A percentile compares a stretch with the other conserved stretches of the same genome.
phyloP scores from a whole-genome alignment of 2,329 filamentous ascomycete species.

The Trichophyton rubrum region DNA sequence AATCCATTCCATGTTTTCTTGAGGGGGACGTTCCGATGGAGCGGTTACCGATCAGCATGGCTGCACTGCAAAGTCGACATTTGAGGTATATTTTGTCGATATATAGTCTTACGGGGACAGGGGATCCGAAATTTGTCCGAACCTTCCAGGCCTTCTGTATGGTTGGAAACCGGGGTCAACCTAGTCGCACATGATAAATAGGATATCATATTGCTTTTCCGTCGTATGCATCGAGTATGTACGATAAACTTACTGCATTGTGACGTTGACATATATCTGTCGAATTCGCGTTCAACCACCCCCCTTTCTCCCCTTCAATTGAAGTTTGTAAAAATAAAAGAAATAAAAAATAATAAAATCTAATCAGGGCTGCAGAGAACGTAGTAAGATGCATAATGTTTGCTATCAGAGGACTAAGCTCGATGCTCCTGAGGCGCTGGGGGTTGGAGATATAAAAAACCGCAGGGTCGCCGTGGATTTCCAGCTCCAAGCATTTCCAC shows the following conservation, averaged over 20 bases:
- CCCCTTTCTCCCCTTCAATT: constrained; percentile 3
- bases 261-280: constrained; percentile 7
- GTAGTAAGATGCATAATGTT: constrained; percentile 11
- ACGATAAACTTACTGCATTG: constrained; percentile 9
- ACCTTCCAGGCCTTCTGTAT: constrained; percentile 10
- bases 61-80: constrained; percentile 5
- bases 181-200: constrained; percentile 9
- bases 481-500: background rate
- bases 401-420: constrained; percentile 7
- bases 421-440: background rate
- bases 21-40: constrained; percentile 8
- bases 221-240: constrained; percentile 8
- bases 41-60: constrained; percentile 12
- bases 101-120: constrained; percentile 6
- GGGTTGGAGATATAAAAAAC: constrained; percentile 4
- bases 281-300: constrained; percentile 9
- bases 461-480: background rate
- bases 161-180: constrained; percentile 6
- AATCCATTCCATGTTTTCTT: background rate
- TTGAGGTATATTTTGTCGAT: constrained; percentile 8
- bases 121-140: constrained; percentile 9
- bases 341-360: background rate
- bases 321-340: background rate
- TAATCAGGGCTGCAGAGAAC: background rate
- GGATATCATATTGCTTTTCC: constrained; percentile 5